Evolutionary conservation across 73 alveolate species (phyloP), one percentile per base, ranked within the genome.

Genomic region (Paramecium tetraurelia): DNA sequence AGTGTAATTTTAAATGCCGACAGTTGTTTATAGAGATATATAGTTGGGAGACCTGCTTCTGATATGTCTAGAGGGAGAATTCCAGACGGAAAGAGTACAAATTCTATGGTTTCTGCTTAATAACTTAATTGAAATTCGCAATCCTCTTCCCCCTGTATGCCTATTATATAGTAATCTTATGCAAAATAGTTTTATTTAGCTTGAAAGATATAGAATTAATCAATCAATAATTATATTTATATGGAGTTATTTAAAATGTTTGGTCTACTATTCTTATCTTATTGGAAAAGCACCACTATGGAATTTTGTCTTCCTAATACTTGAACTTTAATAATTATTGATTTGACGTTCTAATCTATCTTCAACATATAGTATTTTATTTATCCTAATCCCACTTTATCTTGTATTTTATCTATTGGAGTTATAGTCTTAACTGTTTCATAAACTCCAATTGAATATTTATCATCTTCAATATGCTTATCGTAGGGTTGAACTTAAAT

Each of bases 191-290:
- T 3, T 4, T 20, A 2, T 3, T 16, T 0, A 63, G 3, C 5
- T 53, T 12, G 0, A 18, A 18, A 53, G 18, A 53, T 53, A 18
- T 53, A 53, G 35, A 53, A 53, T 53, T 12, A 18, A 53, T 53
- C 31, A n/a, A 53, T 53, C 14, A 3, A 0, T 53, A 53, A 18
- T 2, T 31, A 53, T 4, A 18, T 3, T 53, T 53, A 18, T 2
- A 18, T 18, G 5, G 69, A 53, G 14, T 63, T 11, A 53, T 2
- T 24, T 16, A 9, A 36, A 3, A 1, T 7, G n/a, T 33, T 20
- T 18, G 90, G 90, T 44, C 90, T 80, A 44, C 76, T 80, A 20
- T 80, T 63, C 20, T 14, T 2, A 46, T 76, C 76, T 80, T 43
- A 24, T 44, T 40, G 7, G 0, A 41, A 14, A 3, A 44, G 16